Conservation (phyloP, 164 flowering plant genomes). For the Chimonanthus praecox region DNA sequence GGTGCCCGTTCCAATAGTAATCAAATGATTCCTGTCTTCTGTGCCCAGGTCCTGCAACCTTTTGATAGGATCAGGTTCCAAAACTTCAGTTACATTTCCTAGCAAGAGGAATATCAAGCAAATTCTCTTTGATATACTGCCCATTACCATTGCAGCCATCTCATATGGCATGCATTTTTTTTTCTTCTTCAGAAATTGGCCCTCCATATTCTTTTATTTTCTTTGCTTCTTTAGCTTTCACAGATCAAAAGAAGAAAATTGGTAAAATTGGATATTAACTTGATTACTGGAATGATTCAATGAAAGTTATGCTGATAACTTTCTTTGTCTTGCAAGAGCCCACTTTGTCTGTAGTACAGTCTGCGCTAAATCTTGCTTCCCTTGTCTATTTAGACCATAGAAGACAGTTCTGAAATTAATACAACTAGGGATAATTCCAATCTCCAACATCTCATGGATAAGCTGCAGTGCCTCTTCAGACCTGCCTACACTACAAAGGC, state of each 20-base stretch:
- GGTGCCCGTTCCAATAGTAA: neutral
- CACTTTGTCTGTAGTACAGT: slow-evolving; percentile 46
- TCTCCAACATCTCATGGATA: slow-evolving; percentile 55
- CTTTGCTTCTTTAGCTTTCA: neutral
- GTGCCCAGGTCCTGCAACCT: too few species aligned
- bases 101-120: neutral
- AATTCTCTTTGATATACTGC: neutral
- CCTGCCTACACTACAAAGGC: slow-evolving; percentile 55
- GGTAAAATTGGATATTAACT: neutral
- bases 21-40: too few species aligned
- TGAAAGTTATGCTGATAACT: slow-evolving; percentile 20
- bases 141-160: neutral
- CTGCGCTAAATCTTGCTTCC: slow-evolving; percentile 61
- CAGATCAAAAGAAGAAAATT: neutral
- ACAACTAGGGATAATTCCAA: slow-evolving; percentile 66
- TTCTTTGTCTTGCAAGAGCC: slow-evolving; percentile 36
- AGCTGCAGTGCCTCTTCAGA: slow-evolving; percentile 79
- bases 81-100: neutral
- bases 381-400: slow-evolving; percentile 80
- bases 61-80: too few species aligned
- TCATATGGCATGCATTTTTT: neutral
- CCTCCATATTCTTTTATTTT: neutral
- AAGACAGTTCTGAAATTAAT: slow-evolving; percentile 59
- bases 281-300: neutral
- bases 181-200: too few species aligned